These are phyloP conservation scores for Hygrophorus pudorinus DNA, from an alignment of 768 basidiomycete genomes.

Conservation along the genomic window DNA sequence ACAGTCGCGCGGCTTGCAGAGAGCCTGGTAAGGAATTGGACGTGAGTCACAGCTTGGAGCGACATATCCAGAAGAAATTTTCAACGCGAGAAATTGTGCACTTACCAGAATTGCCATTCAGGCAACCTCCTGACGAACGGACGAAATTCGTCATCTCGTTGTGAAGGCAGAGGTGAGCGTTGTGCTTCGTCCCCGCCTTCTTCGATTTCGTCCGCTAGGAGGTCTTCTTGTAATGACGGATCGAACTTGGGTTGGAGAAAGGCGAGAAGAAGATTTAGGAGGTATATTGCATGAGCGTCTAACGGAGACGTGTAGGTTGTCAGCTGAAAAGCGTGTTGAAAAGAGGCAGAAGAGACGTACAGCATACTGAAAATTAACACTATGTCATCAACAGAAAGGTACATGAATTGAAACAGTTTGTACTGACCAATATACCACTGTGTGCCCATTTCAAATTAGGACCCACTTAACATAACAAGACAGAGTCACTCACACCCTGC, in stretches of 20 bases:
- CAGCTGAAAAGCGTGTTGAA: neutral
- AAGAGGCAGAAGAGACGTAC: conserved; percentile 22
- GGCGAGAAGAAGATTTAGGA: conserved; percentile 90
- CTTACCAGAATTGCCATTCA: conserved; percentile 93
- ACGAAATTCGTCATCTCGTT: conserved; percentile 87
- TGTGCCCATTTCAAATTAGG: conserved; percentile 2
- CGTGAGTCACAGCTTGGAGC: conserved; percentile 1
- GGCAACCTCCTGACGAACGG: conserved; percentile 94
- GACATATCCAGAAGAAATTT: neutral
- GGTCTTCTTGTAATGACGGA: conserved; percentile 88
- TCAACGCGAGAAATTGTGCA: too few species aligned
- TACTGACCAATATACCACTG: conserved; percentile 91
- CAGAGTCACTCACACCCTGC: conserved; percentile 65
- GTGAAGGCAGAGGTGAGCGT: conserved; percentile 52
- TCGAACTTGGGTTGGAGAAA: conserved; percentile 98
- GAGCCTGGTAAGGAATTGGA: conserved; percentile 44
- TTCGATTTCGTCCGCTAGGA: conserved; percentile 91
- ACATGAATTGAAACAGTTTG: neutral
- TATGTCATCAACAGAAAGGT: neutral
- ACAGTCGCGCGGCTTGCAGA: conserved; percentile 85
- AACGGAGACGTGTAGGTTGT: neutral
- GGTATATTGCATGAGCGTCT: conserved; percentile 86
- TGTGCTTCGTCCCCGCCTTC: conserved; percentile 63
- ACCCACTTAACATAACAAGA: conserved; percentile 4
- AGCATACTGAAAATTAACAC: conserved; percentile 41